Percentiles rank a stretch among this genome's conserved stretches.
These are phyloP conservation scores for Entomortierella beljakovae DNA, from an alignment of 192 early-diverging fungal genomes.

Conservation along the genomic window DNA sequence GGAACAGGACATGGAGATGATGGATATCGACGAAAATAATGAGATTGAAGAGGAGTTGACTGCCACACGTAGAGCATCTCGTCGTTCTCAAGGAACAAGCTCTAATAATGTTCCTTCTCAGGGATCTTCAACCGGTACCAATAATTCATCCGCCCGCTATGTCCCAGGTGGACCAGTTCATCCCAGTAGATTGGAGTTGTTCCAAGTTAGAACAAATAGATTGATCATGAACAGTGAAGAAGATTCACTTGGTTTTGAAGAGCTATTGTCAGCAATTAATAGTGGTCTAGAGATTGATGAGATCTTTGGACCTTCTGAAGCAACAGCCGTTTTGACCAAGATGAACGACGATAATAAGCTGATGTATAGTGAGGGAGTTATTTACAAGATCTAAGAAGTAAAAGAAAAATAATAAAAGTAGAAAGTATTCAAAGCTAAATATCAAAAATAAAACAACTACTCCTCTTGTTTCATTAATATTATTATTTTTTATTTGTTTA, in stretches of 20 bases:
- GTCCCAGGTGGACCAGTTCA: slow-evolving; percentile 46
- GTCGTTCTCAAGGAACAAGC: slow-evolving; percentile 23
- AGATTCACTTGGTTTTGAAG: slow-evolving; percentile 62
- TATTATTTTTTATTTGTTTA: background rate
- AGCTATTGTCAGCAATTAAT: slow-evolving; percentile 69
- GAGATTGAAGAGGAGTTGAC: slow-evolving; percentile 36
- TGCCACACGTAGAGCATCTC: slow-evolving; percentile 31
- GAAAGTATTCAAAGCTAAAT: background rate
- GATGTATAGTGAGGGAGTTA: slow-evolving; percentile 75
- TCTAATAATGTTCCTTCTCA: slow-evolving; percentile 24
- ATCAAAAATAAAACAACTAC: background rate
- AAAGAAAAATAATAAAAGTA: background rate
- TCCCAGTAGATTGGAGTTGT: slow-evolving; percentile 31
- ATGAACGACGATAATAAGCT: slow-evolving; percentile 77
- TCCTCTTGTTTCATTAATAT: background rate
- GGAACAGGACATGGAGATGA: slow-evolving; percentile 43
- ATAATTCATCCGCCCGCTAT: slow-evolving; percentile 1
- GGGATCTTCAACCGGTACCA: slow-evolving; percentile 18
- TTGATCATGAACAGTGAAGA: slow-evolving; percentile 59
- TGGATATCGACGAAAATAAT: slow-evolving; percentile 42
- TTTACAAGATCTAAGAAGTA: slow-evolving; percentile 72
- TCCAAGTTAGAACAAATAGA: slow-evolving; percentile 20
- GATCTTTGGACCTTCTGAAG: slow-evolving; percentile 68
- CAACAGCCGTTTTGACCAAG: slow-evolving; percentile 64
- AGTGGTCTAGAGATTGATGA: slow-evolving; percentile 44